Evolutionary conservation across 768 basidiomycete genomes (phyloP).

Genomic region (Suillus lakei): DNA sequence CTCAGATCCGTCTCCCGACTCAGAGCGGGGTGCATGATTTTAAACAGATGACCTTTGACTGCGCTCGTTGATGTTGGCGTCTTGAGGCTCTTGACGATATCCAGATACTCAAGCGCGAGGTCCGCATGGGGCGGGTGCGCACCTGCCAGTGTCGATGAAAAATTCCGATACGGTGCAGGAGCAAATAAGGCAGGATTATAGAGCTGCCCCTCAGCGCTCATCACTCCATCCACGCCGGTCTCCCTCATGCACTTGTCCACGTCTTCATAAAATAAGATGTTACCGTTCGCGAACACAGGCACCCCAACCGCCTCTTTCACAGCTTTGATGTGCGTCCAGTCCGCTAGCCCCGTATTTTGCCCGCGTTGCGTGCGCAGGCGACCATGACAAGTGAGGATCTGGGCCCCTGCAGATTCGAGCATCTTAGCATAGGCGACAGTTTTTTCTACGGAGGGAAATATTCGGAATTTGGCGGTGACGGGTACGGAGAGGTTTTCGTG

Average conservation of each 20-base stretch:
- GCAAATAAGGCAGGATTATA: slow-evolving; percentile 89
- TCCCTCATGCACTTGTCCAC: slow-evolving; percentile 75
- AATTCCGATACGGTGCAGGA: slow-evolving; percentile 35
- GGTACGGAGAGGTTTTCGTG: slow-evolving; percentile 87
- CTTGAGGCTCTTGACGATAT: slow-evolving; percentile 64
- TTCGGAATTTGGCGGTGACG: slow-evolving; percentile 95
- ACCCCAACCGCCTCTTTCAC: slow-evolving; percentile 90
- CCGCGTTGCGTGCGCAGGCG: slow-evolving; percentile 92
- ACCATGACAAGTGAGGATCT: slow-evolving; percentile 94
- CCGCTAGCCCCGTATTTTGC: slow-evolving; percentile 81
- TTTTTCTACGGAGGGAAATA: slow-evolving; percentile 83
- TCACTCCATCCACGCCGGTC: slow-evolving; percentile 91
- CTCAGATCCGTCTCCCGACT: slow-evolving; percentile 70
- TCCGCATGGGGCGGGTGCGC: slow-evolving; percentile 61
- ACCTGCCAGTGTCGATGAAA: slow-evolving; percentile 33
- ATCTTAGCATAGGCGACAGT: slow-evolving; percentile 95
- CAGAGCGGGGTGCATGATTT: slow-evolving; percentile 83
- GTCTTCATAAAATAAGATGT: slow-evolving; percentile 88
- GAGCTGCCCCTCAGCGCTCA: slow-evolving; percentile 94
- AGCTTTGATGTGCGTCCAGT: slow-evolving; percentile 87
- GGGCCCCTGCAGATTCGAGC: slow-evolving; percentile 94
- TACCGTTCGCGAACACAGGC: slow-evolving; percentile 97
- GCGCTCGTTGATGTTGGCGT: slow-evolving; percentile 76
- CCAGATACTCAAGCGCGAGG: slow-evolving; percentile 86
- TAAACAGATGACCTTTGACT: slow-evolving; percentile 93